Base-by-base conservation (phyloP, 495 filamentous ascomycete genomes). In the Opeltia flavorubescens region DNA sequence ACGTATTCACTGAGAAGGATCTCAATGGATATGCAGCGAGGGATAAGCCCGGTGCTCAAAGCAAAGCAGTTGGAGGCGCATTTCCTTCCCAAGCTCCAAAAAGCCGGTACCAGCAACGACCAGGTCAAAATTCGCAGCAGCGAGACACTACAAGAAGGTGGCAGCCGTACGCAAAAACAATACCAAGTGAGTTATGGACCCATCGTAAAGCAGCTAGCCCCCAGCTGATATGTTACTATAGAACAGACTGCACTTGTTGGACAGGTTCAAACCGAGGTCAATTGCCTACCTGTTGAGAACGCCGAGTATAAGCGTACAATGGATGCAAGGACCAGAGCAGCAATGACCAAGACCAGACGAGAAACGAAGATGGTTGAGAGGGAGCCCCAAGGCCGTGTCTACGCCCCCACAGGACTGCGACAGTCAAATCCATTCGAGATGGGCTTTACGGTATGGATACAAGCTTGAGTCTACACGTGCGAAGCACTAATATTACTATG, bases 1-100 rank as follows among this genome's bases (percentile, higher is more conserved):
- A 77, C 57, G 64, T 95, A 33, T 96, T 96, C 57, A 83, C 81
- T 13, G 89, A 96, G 62, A 87, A 91, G 60, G 84, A 96, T 58
- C 71, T 93, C 20, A 82, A 87, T 1, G 85, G 84, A 24, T 87
- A 78, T 56, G 77, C 78, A 20, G 26, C 44, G 18, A 34, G 39
- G 13, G 28, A 11, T 9, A 39, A 39, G 26, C 27, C 3, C 13
- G 25, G 47, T 24, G 38, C 25, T 13, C 40, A 15, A 23, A 38
- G 18, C 23, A 49, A 49, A 17, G n/a, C 24, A 25, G 23, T 18
- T 24, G 31, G 8, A 8, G 42, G 43, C 13, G 7, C 7, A 8
- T 11, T 2, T 17, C 43, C 43, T 35, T 30, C 42, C 15, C 43
- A n/a, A n/a, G 18, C 48, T 24, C 43, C 41, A 7, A 50, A 33